Evolutionary conservation across 345 rosid genomes (phyloP).

Genomic region (Aquilaria yunnanensis): DNA sequence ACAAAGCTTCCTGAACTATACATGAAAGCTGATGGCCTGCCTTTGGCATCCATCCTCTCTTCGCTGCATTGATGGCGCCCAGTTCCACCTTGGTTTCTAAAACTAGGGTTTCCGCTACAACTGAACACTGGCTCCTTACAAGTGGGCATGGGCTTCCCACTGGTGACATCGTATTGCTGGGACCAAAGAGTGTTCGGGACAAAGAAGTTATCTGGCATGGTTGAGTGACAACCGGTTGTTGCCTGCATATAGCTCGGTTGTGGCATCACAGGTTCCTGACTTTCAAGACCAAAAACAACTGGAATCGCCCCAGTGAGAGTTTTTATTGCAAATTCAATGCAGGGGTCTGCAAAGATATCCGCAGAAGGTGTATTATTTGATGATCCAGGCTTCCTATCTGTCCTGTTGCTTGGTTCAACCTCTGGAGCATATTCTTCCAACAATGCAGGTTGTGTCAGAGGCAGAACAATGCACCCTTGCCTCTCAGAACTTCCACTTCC

Average conservation of each 20-base stretch:
- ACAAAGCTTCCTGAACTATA: constrained; percentile 26
- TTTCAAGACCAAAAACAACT: constrained; percentile 33
- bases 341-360: constrained; percentile 80
- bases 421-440: constrained; percentile 19
- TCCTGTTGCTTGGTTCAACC: constrained; percentile 7
- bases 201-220: constrained; percentile 26
- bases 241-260: constrained; percentile 26
- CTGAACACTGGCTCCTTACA: constrained; percentile 17
- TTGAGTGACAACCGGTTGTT: constrained; percentile 18
- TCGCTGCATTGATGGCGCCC: constrained; percentile 15
- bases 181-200: constrained; percentile 29
- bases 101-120: constrained; percentile 10
- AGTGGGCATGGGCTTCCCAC: constrained; percentile 20
- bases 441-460: constrained; percentile 8
- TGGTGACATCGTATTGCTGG: constrained; percentile 29
- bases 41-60: constrained; percentile 21
- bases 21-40: constrained; percentile 19
- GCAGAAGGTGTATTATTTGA: constrained; percentile 28
- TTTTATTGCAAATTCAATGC: constrained; percentile 92
- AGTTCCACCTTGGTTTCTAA: constrained; percentile 21
- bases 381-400: constrained; percentile 20
- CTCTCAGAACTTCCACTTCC: constrained; percentile 11
- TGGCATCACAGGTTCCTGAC: constrained; percentile 27
- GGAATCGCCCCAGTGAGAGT: constrained; percentile 83
- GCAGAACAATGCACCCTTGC: constrained; percentile 16